Conservation (phyloP, 768 basidiomycete genomes). For the Cystoderma amianthinum region DNA sequence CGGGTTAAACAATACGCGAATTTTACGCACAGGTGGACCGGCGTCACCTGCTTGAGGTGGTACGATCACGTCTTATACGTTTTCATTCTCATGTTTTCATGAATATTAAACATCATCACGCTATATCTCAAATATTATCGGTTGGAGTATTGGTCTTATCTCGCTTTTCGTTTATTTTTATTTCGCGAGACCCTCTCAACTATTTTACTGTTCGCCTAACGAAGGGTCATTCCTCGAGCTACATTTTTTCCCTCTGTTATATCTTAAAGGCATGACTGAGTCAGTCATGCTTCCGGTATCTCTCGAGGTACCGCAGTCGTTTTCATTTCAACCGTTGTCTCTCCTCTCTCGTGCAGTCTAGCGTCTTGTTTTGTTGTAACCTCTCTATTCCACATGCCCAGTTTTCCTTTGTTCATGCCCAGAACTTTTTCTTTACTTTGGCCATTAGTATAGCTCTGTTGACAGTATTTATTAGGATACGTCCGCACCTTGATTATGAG, state of each 20-base stretch:
- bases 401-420: too few species aligned
- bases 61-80: background rate
- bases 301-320: background rate
- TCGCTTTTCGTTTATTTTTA: slow-evolving; percentile 2
- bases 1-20: slow-evolving; percentile 8
- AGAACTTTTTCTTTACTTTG: background rate
- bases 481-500: too few species aligned
- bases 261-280: background rate
- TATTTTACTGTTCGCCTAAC: background rate
- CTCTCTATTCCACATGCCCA: background rate
- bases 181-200: slow-evolving; percentile 4
- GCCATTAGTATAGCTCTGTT: background rate
- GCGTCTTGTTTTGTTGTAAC: slow-evolving; percentile 5
- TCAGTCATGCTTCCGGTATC: background rate
- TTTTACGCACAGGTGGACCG: slow-evolving; percentile 6
- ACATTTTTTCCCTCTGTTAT: too few species aligned
- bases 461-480: background rate
- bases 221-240: background rate
- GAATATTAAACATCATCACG: slow-evolving; percentile 23
- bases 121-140: slow-evolving; percentile 22
- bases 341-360: slow-evolving; percentile 2
- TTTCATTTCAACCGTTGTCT: background rate
- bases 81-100: slow-evolving; percentile 11
- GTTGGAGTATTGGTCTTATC: slow-evolving; percentile 15
- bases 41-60: slow-evolving; percentile 7